Evolutionary conservation across 257 asterid genomes (phyloP).

Genomic region (Linderniella brevidens): DNA sequence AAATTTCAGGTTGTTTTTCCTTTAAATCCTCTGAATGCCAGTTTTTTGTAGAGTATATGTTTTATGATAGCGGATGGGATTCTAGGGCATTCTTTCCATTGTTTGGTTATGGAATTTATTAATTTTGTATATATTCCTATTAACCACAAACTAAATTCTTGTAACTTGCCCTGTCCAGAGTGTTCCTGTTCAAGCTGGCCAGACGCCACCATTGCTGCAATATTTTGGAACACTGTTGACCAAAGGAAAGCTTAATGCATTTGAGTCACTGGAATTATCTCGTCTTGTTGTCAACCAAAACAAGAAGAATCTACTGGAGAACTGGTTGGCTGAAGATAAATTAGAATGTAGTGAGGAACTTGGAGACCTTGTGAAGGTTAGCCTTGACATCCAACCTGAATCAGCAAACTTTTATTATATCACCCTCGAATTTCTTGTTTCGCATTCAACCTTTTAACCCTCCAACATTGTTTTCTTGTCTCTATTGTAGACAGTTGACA

Average conservation of each 20-base stretch:
- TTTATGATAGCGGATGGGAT: no score
- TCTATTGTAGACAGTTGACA: constrained; percentile 77
- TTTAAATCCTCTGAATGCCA: not conserved
- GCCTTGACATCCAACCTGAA: constrained; percentile 10
- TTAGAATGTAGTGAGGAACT: constrained; percentile 98
- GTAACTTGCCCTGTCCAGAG: constrained; percentile 38
- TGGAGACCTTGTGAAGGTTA: constrained; percentile 98
- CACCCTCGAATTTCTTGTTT: not conserved
- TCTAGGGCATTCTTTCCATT: no score
- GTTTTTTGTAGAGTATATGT: not conserved
- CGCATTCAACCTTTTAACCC: constrained; percentile 8
- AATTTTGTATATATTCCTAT: not conserved
- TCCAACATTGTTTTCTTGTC: constrained; percentile 7
- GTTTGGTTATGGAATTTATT: no score
- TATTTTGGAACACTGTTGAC: constrained; percentile 92
- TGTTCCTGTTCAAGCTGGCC: constrained; percentile 99
- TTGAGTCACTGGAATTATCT: constrained; percentile 90
- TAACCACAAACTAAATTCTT: constrained; percentile 1
- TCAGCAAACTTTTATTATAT: constrained; percentile 6
- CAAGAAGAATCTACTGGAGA: constrained; percentile 89
- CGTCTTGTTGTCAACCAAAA: constrained; percentile 97
- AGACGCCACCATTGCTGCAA: constrained; percentile 96
- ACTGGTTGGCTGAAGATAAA: constrained; percentile 99
- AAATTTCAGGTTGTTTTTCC: constrained; percentile 95
- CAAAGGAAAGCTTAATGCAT: constrained; percentile 88